Base-by-base conservation (phyloP, 2,329 filamentous ascomycete genomes). In the Apiospora saccharicola region DNA sequence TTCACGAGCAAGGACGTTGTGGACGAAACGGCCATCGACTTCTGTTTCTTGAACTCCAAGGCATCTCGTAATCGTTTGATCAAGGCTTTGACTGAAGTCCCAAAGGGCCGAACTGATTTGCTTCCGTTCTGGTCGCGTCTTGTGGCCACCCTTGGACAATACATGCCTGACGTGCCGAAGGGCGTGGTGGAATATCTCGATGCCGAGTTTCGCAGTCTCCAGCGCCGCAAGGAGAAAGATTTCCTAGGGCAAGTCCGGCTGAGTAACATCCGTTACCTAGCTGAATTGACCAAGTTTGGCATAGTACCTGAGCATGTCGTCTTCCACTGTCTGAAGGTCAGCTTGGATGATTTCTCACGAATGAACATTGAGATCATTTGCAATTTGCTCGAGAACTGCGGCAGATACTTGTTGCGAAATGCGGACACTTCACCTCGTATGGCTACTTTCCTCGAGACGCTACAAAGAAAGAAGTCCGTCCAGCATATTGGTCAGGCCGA, bases 341-440 rank as follows among this genome's bases (percentile, higher is more conserved):
- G 96, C 76, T 85, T 99, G 41, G 96, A 99, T 78, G 96, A 99
- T 79, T 99, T 99, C 80, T 98, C 96, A 2, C 90, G 96, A 74
- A 98, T 98, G 93, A 99, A 99, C 79, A 98, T 99, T 75, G 97
- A 99, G 82, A 98, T 99, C 77, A 96, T 99, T 75, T 97, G 95
- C 79, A 97, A 97, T 79, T 87, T 99, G 41, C 88, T 99, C 30
- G 96, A 99, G 81, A 98, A 98, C 75, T 99, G 97, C 79, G 96
- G 96, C 61, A 91, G 96, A 24, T 99, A 98, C 82, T 86, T 99
- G 30, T 88, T 99, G 72, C 94, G 96, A 69, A 98, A 96, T 76
- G 92, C 94, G 0, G 95, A 98, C 74, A 98, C 97, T 0, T 92
- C 94, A 13, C 96, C 96, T 12, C 91, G 96, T 61, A 99, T 99